Percentiles rank a stretch among this genome's conserved stretches.
Evolutionary conservation across 106 monocot genomes (phyloP).

Genomic region (Allium cepa): DNA sequence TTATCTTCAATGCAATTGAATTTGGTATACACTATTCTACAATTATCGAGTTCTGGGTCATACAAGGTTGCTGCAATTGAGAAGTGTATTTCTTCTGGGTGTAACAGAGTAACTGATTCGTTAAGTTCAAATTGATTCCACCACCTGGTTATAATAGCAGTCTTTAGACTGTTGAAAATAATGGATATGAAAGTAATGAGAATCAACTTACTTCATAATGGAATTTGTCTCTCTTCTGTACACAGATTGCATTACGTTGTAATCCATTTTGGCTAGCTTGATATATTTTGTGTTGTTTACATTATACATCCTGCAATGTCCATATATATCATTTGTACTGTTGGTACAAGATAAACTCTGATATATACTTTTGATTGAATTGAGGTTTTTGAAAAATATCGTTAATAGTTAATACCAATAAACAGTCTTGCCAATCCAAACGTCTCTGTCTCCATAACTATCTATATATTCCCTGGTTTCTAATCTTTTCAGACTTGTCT

Average conservation of each 20-base stretch:
- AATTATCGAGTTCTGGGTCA: conserved; percentile 13
- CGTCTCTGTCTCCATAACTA: conserved; percentile 9
- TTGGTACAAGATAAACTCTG: too few species aligned
- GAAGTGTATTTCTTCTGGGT: conserved; percentile 25
- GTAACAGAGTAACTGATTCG: conserved; percentile 7
- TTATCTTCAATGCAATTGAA: conserved; percentile 25
- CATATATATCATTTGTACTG: background rate
- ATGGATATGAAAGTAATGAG: background rate
- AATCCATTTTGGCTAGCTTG: conserved; percentile 29
- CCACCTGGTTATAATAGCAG: conserved; percentile 12
- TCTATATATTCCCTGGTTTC: conserved; percentile 10
- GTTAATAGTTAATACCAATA: conserved; percentile 8
- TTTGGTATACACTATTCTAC: conserved; percentile 25
- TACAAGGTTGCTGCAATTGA: conserved; percentile 24
- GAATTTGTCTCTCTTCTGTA: conserved; percentile 21
- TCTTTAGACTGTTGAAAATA: background rate
- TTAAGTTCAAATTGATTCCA: conserved; percentile 20
- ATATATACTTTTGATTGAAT: too few species aligned
- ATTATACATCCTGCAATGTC: conserved; percentile 19
- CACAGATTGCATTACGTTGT: conserved; percentile 15
- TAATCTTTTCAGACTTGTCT: conserved; percentile 7
- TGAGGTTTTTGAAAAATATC: too few species aligned
- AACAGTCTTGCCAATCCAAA: conserved; percentile 15
- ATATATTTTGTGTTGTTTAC: conserved; percentile 24
- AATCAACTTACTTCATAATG: conserved; percentile 14